Percentiles rank a stretch among this genome's conserved stretches.
phyloP scores from a whole-genome alignment of 495 filamentous ascomycete species.

The Penicillium parvum region DNA sequence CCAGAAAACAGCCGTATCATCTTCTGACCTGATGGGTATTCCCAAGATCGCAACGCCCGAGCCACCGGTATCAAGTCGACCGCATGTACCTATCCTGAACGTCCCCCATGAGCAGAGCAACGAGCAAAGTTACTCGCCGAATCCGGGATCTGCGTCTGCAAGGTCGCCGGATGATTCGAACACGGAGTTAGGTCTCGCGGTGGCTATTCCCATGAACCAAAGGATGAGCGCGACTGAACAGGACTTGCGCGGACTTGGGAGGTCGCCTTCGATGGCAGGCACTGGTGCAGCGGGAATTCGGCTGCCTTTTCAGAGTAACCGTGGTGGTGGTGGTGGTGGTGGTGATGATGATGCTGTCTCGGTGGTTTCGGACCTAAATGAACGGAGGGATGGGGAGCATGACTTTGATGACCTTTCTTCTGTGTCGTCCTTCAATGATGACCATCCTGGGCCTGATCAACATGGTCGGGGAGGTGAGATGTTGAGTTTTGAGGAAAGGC shows the following conservation, averaged over 20 bases:
- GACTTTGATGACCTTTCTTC: slow-evolving; percentile 34
- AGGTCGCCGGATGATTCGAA: background rate
- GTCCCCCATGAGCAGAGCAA: slow-evolving; percentile 1
- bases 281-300: slow-evolving; percentile 3
- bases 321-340: too few species aligned
- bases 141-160: background rate
- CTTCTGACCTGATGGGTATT: slow-evolving; percentile 16
- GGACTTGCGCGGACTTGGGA: slow-evolving; percentile 4
- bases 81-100: slow-evolving; percentile 8
- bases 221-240: slow-evolving; percentile 11
- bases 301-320: slow-evolving; percentile 27
- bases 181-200: slow-evolving; percentile 11
- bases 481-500: background rate
- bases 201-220: slow-evolving; percentile 16
- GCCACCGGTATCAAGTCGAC: background rate
- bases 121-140: background rate
- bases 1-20: slow-evolving; percentile 9
- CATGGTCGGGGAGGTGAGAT: slow-evolving; percentile 1
- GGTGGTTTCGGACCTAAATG: slow-evolving; percentile 26
- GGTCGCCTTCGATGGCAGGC: slow-evolving; percentile 5
- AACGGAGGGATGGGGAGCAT: slow-evolving; percentile 6
- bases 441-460: background rate
- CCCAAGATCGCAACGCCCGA: slow-evolving; percentile 1
- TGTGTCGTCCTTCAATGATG: slow-evolving; percentile 33
- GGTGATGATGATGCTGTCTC: slow-evolving; percentile 30